Percentiles rank a stretch among this genome's conserved stretches.
Conservation (phyloP, 768 basidiomycete genomes). For the Lentinula sp. region DNA sequence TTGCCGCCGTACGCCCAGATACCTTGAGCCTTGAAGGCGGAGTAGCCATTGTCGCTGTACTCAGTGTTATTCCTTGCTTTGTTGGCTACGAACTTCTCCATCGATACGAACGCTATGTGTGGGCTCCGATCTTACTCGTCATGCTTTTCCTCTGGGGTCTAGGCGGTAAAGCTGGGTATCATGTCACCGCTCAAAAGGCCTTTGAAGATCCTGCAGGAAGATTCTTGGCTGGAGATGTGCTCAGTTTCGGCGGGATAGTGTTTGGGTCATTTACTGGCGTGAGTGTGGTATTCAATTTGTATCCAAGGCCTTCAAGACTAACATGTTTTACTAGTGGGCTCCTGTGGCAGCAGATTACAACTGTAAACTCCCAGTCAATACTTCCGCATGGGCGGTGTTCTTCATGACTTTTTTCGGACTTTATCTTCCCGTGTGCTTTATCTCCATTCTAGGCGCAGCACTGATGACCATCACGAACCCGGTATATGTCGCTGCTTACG, state of each 20-base stretch:
- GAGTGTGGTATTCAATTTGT: conserved; percentile 4
- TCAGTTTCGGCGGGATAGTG: conserved; percentile 46
- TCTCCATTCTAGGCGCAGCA: conserved; percentile 25
- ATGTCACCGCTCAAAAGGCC: conserved; percentile 34
- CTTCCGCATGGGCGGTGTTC: conserved; percentile 37
- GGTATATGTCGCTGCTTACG: conserved; percentile 30
- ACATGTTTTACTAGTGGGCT: conserved; percentile 28
- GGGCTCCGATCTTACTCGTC: conserved; percentile 40
- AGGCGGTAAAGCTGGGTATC: conserved; percentile 39
- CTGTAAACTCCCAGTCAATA: conserved; percentile 39
- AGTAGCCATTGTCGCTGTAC: conserved; percentile 39
- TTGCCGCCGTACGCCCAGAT: conserved; percentile 37
- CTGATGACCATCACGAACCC: conserved; percentile 34
- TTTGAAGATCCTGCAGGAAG: conserved; percentile 34
- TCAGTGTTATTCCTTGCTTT: conserved; percentile 38
- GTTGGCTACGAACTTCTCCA: conserved; percentile 42
- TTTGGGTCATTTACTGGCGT: conserved; percentile 44
- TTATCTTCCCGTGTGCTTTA: conserved; percentile 40
- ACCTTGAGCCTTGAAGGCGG: conserved; percentile 42
- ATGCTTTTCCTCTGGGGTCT: conserved; percentile 48
- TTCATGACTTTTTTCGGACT: conserved; percentile 44
- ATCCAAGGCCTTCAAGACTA: neutral
- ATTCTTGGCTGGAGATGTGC: conserved; percentile 38
- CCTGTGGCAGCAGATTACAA: conserved; percentile 53
- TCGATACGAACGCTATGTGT: conserved; percentile 49